These are phyloP conservation scores for Penicillium dipodomyicola DNA, from an alignment of 495 filamentous ascomycete species.

Conservation along the genomic window DNA sequence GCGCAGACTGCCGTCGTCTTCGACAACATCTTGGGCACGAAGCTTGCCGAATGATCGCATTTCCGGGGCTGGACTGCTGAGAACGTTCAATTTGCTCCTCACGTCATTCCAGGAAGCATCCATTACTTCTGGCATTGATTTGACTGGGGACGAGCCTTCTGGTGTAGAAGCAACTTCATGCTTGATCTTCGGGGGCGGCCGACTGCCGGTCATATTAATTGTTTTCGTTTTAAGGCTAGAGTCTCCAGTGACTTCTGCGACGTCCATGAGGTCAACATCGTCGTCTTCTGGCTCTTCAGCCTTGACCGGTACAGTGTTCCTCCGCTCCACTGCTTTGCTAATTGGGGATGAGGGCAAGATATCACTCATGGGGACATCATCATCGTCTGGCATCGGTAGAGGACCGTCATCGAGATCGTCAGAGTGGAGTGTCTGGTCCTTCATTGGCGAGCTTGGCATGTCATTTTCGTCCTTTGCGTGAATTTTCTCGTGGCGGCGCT, in stretches of 20 bases:
- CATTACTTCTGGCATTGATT: slow-evolving; percentile 54
- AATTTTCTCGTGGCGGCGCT: slow-evolving; percentile 44
- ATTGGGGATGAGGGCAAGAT: slow-evolving; percentile 83
- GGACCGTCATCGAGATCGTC: slow-evolving; percentile 57
- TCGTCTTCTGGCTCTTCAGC: slow-evolving; percentile 65
- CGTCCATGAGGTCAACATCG: slow-evolving; percentile 82
- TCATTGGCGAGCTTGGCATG: slow-evolving; percentile 31
- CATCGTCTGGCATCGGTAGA: slow-evolving; percentile 45
- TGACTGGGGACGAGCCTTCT: slow-evolving; percentile 71
- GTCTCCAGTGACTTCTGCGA: slow-evolving; percentile 67
- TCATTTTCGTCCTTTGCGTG: slow-evolving; percentile 45
- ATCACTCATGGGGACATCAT: slow-evolving; percentile 83
- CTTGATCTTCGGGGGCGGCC: slow-evolving; percentile 73
- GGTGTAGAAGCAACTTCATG: slow-evolving; percentile 65
- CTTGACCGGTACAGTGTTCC: slow-evolving; percentile 57
- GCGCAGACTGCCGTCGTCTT: slow-evolving; percentile 84
- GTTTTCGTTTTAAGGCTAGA: slow-evolving; percentile 62
- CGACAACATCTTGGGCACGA: slow-evolving; percentile 73
- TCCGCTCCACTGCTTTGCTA: slow-evolving; percentile 74
- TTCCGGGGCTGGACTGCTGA: slow-evolving; percentile 67
- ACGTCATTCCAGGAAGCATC: slow-evolving; percentile 94
- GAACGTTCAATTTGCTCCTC: slow-evolving; percentile 79
- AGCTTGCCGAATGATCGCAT: slow-evolving; percentile 70
- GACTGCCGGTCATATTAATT: slow-evolving; percentile 83
- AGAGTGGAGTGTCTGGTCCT: slow-evolving; percentile 37